Evolutionary conservation across 2,329 filamentous ascomycete genomes (phyloP).

Genomic region (Aphanocladium album): DNA sequence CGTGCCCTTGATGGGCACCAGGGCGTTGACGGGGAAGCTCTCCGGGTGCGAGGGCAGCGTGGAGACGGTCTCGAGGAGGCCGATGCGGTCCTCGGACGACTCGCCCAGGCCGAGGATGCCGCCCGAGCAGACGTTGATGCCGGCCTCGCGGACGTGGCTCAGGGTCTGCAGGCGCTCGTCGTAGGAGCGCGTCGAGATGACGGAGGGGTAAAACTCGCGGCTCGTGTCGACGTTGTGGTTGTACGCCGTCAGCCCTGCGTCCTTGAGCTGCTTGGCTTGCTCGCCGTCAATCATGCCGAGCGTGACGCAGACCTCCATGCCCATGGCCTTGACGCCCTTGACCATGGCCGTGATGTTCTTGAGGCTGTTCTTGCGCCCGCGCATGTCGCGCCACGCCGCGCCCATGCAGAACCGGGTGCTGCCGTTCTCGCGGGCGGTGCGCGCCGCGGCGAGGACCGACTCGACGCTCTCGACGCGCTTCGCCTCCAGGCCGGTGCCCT

Average conservation of each 20-base stretch:
- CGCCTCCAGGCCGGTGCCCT: slow-evolving; percentile 73
- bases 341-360: slow-evolving; percentile 87
- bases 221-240: slow-evolving; percentile 94
- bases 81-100: slow-evolving; percentile 71
- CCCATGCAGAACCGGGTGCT: slow-evolving; percentile 95
- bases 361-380: slow-evolving; percentile 76
- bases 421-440: slow-evolving; percentile 73
- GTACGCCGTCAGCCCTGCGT: slow-evolving; percentile 81
- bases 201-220: slow-evolving; percentile 78
- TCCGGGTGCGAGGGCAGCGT: slow-evolving; percentile 80
- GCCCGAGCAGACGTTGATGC: slow-evolving; percentile 85
- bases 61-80: slow-evolving; percentile 75
- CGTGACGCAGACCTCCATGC: slow-evolving; percentile 91
- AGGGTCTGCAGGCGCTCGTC: slow-evolving; percentile 82
- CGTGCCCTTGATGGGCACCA: slow-evolving; percentile 87
- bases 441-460: slow-evolving; percentile 72
- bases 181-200: slow-evolving; percentile 82
- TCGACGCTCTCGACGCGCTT: slow-evolving; percentile 76
- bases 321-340: slow-evolving; percentile 69
- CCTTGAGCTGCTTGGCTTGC: slow-evolving; percentile 78
- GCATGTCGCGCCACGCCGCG: slow-evolving; percentile 91
- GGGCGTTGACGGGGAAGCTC: slow-evolving; percentile 84
- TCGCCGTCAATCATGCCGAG: slow-evolving; percentile 82
- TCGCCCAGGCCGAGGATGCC: slow-evolving; percentile 85
- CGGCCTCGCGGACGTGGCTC: slow-evolving; percentile 73